phyloP scores from a whole-genome alignment of 2,329 filamentous ascomycete species.

The Scytalidium sp. region DNA sequence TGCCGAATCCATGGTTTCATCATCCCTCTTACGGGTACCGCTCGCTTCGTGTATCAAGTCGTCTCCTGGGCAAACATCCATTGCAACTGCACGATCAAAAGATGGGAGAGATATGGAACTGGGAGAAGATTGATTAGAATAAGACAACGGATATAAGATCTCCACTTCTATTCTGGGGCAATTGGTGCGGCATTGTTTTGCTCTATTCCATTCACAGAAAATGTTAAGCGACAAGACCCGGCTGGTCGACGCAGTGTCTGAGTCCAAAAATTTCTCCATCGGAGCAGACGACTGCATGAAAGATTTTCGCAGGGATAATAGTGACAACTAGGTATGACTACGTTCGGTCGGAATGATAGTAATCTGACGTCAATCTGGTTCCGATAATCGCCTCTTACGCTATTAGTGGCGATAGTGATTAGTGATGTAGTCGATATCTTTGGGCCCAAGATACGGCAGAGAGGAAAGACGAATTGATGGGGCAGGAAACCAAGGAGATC shows the following conservation, averaged over 20 bases:
- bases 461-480: background rate
- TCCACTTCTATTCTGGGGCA: conserved; percentile 18
- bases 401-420: background rate
- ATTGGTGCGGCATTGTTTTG: conserved; percentile 15
- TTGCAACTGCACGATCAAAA: background rate
- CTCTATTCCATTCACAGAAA: conserved; percentile 10
- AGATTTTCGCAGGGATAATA: background rate
- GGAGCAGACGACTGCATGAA: background rate
- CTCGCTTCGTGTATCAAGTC: background rate
- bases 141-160: conserved; percentile 11
- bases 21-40: background rate
- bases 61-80: background rate
- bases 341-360: background rate
- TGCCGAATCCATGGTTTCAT: background rate
- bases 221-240: conserved; percentile 16
- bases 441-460: too few species aligned
- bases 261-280: background rate
- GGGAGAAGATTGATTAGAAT: background rate
- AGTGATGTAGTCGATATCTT: background rate
- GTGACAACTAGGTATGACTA: background rate
- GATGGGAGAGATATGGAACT: background rate
- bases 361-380: background rate
- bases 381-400: background rate
- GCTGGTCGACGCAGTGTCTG: background rate
- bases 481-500: background rate